These are phyloP conservation scores for Fusarium sp. DNA, from an alignment of 2,329 filamentous ascomycete species.

Conservation along the genomic window DNA sequence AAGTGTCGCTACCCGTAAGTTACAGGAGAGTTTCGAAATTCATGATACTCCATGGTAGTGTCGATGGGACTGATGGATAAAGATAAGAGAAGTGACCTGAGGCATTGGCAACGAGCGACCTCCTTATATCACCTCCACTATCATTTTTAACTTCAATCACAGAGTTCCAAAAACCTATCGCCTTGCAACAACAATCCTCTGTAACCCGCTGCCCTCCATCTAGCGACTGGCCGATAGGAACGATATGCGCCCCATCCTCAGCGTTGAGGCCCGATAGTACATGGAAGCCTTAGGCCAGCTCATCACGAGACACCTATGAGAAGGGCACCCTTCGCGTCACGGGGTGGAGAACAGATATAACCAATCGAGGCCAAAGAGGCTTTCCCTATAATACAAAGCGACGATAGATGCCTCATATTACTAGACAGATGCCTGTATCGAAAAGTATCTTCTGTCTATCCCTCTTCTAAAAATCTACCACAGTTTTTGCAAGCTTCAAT, in stretches of 20 bases:
- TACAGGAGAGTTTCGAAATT: slow-evolving; percentile 7
- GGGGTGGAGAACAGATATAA: too few relatives aligned
- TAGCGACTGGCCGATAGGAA: slow-evolving; percentile 28
- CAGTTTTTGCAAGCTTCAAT: too few relatives aligned
- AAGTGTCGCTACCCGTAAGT: slow-evolving; percentile 13
- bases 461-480: too few relatives aligned
- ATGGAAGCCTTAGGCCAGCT: slow-evolving; percentile 20
- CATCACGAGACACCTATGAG: slow-evolving; percentile 28
- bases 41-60: slow-evolving; percentile 3
- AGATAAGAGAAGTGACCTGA: slow-evolving; percentile 11
- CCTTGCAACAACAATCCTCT: slow-evolving; percentile 29
- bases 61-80: slow-evolving; percentile 4
- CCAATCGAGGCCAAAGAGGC: too few relatives aligned
- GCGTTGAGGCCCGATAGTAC: slow-evolving; percentile 35
- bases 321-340: too few relatives aligned
- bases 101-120: slow-evolving; percentile 33
- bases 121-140: slow-evolving; percentile 32
- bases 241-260: slow-evolving; percentile 31
- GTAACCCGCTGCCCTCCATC: slow-evolving; percentile 33
- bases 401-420: too few relatives aligned
- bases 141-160: slow-evolving; percentile 27
- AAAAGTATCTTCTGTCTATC: too few relatives aligned
- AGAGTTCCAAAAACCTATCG: slow-evolving; percentile 26
- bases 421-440: too few relatives aligned
- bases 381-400: too few relatives aligned